Evolutionary conservation across 345 rosid genomes (phyloP).

Genomic region (Euphorbia tirucalli): DNA sequence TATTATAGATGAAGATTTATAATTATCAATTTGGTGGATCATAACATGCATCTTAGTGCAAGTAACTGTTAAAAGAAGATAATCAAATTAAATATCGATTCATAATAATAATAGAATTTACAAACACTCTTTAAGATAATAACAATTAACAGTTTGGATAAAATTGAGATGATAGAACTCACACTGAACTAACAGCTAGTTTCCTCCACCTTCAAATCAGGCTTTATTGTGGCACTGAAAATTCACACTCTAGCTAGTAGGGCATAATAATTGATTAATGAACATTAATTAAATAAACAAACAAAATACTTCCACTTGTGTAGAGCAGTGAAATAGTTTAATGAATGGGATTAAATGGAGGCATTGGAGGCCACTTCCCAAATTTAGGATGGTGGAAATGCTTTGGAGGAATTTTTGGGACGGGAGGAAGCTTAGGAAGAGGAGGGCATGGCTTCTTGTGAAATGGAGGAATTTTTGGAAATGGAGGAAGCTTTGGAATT

Average conservation of each 20-base stretch:
- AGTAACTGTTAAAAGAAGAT: background rate
- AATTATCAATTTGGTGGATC: no score
- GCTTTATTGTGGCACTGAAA: slow-evolving; percentile 1
- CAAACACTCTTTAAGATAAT: background rate
- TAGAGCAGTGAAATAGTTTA: background rate
- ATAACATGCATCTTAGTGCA: no score
- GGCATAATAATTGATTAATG: no score
- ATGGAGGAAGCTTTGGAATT: slow-evolving; percentile 24
- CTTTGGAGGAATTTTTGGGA: slow-evolving; percentile 18
- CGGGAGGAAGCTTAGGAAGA: slow-evolving; percentile 14
- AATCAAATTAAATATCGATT: background rate
- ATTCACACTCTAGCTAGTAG: background rate
- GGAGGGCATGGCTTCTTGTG: slow-evolving; percentile 26
- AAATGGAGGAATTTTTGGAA: slow-evolving; percentile 20
- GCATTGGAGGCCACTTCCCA: slow-evolving; percentile 25
- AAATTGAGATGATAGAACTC: background rate
- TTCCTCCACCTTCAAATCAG: background rate
- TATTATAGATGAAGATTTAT: no score
- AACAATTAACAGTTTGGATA: background rate
- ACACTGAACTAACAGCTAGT: background rate
- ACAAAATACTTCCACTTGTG: background rate
- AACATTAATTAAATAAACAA: background rate
- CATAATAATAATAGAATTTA: background rate
- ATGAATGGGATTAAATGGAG: slow-evolving; percentile 24
- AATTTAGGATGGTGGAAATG: slow-evolving; percentile 22